Percentiles rank a stretch among this genome's conserved stretches.
phyloP scores from a whole-genome alignment of 2,329 filamentous ascomycete genomes.

The Alternaria alternata region DNA sequence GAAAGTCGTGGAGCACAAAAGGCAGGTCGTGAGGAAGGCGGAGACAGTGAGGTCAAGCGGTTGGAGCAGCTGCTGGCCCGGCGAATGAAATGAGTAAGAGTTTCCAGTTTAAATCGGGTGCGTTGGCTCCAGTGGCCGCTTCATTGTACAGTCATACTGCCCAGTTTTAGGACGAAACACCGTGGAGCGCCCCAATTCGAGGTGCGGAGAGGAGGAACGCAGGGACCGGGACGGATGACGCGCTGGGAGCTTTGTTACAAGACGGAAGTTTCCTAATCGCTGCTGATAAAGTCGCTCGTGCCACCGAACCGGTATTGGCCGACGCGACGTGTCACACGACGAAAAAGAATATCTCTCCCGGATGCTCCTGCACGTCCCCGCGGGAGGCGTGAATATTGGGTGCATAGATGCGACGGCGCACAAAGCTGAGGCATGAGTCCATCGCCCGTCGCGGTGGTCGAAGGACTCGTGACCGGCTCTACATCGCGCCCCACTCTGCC shows the following conservation, averaged over 20 bases:
- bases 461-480: constrained; percentile 18
- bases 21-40: constrained; percentile 29
- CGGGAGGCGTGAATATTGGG: background rate
- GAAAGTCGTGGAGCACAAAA: constrained; percentile 28
- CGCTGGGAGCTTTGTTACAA: constrained; percentile 31
- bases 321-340: constrained; percentile 36
- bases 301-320: constrained; percentile 26
- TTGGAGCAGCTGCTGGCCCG: constrained; percentile 46
- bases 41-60: constrained; percentile 37
- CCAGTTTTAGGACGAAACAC: constrained; percentile 32
- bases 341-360: constrained; percentile 15
- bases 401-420: constrained; percentile 11
- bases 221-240: constrained; percentile 39
- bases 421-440: constrained; percentile 11
- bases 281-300: constrained; percentile 36
- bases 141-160: constrained; percentile 27
- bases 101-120: constrained; percentile 36
- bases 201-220: constrained; percentile 33
- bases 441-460: constrained; percentile 19
- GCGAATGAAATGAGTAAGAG: constrained; percentile 40
- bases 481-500: constrained; percentile 23
- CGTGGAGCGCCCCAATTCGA: constrained; percentile 25
- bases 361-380: constrained; percentile 10
- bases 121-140: constrained; percentile 46
- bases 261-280: constrained; percentile 36